Percentiles rank a stretch among this genome's conserved stretches.
Conservation (phyloP, 805 yeast genomes). For the Starmerella potacharoeniae region DNA sequence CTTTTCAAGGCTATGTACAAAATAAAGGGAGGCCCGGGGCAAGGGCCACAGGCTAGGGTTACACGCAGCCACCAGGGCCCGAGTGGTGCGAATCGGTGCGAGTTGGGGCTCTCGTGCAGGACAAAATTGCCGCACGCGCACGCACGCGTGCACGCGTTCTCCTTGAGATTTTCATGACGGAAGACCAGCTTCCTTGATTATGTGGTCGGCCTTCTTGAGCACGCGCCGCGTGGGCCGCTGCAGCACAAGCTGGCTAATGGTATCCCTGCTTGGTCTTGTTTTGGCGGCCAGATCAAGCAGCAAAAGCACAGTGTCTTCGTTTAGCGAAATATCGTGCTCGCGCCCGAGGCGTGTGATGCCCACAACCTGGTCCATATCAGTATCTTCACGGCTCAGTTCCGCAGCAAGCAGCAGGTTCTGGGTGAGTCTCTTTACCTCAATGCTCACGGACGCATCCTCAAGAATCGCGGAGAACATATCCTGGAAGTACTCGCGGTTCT, state of each 20-base stretch:
- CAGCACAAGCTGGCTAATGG: slow-evolving; percentile 3
- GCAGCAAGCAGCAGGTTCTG: slow-evolving; percentile 21
- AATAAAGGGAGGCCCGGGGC: background rate
- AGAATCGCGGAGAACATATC: slow-evolving; percentile 14
- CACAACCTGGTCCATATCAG: background rate
- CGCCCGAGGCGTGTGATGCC: slow-evolving; percentile 8
- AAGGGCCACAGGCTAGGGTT: background rate
- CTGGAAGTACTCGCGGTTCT: slow-evolving; percentile 1
- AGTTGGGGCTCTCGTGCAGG: no score
- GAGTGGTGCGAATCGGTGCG: no score
- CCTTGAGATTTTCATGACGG: background rate
- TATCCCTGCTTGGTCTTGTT: background rate
- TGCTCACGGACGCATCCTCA: slow-evolving; percentile 10
- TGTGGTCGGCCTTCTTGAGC: background rate
- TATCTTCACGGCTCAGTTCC: background rate
- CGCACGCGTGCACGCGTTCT: no score
- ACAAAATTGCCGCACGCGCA: no score
- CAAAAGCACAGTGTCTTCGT: slow-evolving; percentile 15
- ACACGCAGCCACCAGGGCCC: background rate
- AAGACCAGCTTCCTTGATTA: background rate
- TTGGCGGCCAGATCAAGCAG: slow-evolving; percentile 7
- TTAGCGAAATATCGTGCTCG: slow-evolving; percentile 6
- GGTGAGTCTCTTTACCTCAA: slow-evolving; percentile 19
- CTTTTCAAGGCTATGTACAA: slow-evolving; percentile 2
- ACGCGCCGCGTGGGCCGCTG: slow-evolving; percentile 8